These are phyloP conservation scores for Fonsecaea nubica DNA, from an alignment of 2,329 filamentous ascomycete species.

Conservation along the genomic window DNA sequence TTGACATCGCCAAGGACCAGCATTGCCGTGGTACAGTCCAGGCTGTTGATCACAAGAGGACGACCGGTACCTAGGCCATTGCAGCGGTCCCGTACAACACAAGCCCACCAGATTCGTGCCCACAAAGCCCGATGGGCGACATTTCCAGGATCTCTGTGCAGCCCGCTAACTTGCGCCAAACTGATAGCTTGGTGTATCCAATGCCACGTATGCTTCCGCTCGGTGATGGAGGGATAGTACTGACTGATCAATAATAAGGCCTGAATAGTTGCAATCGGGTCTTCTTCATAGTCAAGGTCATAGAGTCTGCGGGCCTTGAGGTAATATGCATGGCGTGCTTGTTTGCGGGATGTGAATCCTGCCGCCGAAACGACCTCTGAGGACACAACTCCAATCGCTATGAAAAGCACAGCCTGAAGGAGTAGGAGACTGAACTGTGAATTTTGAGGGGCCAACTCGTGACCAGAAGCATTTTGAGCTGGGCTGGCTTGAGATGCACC, in stretches of 20 bases:
- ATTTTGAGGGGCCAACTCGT: not conserved
- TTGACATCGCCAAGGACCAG: constrained; percentile 7
- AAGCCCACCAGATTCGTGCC: constrained; percentile 20
- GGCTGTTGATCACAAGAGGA: constrained; percentile 19
- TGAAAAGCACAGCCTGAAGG: constrained; percentile 94
- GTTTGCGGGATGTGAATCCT: constrained; percentile 60
- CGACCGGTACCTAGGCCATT: constrained; percentile 17
- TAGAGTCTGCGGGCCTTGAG: constrained; percentile 77
- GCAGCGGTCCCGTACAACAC: constrained; percentile 17
- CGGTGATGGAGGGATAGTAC: constrained; percentile 22
- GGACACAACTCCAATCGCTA: constrained; percentile 78
- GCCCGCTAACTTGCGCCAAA: constrained; percentile 15
- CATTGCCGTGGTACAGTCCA: constrained; percentile 12
- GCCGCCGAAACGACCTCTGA: constrained; percentile 8
- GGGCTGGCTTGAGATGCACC: not conserved
- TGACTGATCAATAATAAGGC: constrained; percentile 79
- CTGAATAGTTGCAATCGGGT: constrained; percentile 88
- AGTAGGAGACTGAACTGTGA: constrained; percentile 74
- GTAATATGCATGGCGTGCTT: constrained; percentile 83
- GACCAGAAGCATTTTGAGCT: not conserved
- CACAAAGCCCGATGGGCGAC: constrained; percentile 15
- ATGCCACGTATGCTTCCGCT: constrained; percentile 20
- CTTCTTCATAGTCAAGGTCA: constrained; percentile 91
- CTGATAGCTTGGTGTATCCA: constrained; percentile 21
- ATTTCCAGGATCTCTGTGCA: constrained; percentile 16